Evolutionary conservation across 2,329 filamentous ascomycete genomes (phyloP).

Genomic region (Falciphora oryzae): DNA sequence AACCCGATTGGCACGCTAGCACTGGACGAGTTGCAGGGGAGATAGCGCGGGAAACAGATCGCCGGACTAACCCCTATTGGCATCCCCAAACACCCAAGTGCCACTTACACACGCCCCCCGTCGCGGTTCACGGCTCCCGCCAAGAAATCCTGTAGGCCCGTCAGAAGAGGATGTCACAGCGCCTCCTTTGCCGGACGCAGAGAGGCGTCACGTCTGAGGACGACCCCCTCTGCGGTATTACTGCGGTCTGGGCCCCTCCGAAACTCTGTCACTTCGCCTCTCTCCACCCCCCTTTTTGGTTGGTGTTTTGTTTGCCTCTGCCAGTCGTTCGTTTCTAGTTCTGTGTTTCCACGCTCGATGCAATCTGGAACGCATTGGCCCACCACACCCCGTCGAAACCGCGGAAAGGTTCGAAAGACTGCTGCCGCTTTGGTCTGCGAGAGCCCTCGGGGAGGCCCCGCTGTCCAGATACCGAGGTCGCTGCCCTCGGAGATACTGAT

Average conservation of each 20-base stretch:
- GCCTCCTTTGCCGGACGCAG: background rate
- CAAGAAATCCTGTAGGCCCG: background rate
- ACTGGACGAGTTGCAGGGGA: background rate
- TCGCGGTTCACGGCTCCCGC: too few relatives aligned
- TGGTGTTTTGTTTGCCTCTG: background rate
- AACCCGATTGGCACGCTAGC: background rate
- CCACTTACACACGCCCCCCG: background rate
- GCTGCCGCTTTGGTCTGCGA: background rate
- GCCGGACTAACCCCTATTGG: background rate
- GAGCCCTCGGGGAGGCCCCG: background rate
- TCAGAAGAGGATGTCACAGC: background rate
- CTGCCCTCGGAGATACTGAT: background rate
- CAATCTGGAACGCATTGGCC: background rate
- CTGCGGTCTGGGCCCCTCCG: background rate
- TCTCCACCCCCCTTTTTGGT: background rate
- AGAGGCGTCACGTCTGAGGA: background rate
- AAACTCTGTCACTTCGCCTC: background rate
- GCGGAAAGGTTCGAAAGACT: background rate
- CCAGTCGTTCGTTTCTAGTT: background rate
- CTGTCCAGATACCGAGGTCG: background rate
- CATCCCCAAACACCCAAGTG: too few relatives aligned
- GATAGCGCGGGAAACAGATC: background rate
- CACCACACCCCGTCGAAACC: background rate
- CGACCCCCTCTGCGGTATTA: background rate
- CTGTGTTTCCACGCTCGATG: background rate